Evolutionary conservation across 2,329 filamentous ascomycete species (phyloP).

Genomic region (Clarireedia homoeocarpa): DNA sequence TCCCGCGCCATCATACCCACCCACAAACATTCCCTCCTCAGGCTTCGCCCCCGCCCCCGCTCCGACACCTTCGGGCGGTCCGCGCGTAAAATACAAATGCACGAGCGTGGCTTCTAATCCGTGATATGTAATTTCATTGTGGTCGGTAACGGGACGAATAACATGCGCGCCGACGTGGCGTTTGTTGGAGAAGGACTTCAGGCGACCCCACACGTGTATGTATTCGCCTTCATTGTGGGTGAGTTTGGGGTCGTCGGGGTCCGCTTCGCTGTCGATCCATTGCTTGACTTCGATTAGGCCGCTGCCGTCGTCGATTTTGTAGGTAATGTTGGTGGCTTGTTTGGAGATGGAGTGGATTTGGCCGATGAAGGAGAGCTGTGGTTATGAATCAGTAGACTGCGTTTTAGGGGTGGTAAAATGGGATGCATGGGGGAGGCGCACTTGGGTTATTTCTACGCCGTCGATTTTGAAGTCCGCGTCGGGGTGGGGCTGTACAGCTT

Average conservation of each 20-base stretch:
- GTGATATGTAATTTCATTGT: constrained; percentile 91
- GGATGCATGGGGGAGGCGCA: constrained; percentile 21
- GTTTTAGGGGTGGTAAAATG: too few species aligned
- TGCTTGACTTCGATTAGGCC: constrained; percentile 85
- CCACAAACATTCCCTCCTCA: constrained; percentile 30
- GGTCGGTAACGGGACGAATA: constrained; percentile 71
- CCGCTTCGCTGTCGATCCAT: constrained; percentile 52
- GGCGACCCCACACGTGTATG: constrained; percentile 75
- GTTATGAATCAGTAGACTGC: constrained; percentile 2
- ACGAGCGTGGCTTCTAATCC: constrained; percentile 83
- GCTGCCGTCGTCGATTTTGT: constrained; percentile 92
- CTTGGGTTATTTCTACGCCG: constrained; percentile 57
- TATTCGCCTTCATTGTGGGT: constrained; percentile 64
- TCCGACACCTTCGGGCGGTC: constrained; percentile 39
- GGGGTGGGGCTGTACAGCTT: constrained; percentile 68
- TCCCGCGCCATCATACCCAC: constrained; percentile 30
- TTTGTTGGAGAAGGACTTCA: constrained; percentile 80
- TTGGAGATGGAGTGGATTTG: constrained; percentile 80
- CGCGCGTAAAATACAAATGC: constrained; percentile 75
- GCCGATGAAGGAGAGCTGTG: constrained; percentile 74
- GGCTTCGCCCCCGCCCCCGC: constrained; percentile 31
- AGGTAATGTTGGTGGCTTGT: constrained; percentile 88
- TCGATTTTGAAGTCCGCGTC: constrained; percentile 80
- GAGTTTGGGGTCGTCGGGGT: constrained; percentile 37
- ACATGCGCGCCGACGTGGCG: constrained; percentile 72